phyloP scores from a whole-genome alignment of 169 alveolate species.

The Plasmodium chabaudi region DNA sequence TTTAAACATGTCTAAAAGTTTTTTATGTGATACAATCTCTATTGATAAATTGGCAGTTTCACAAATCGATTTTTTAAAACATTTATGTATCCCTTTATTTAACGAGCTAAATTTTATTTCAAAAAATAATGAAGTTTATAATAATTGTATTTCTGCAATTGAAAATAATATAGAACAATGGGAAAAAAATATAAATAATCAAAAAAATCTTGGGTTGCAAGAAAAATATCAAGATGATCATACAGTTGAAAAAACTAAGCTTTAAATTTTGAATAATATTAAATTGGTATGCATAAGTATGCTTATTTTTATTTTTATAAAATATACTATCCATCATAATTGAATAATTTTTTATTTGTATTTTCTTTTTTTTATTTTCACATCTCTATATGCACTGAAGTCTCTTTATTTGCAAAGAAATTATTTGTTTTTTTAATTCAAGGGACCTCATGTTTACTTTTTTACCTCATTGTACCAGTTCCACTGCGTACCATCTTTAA shows the following conservation, averaged over 20 bases:
- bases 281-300: background rate
- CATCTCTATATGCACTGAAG: background rate
- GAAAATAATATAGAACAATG: constrained; percentile 69
- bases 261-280: constrained; percentile 22
- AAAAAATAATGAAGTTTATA: constrained; percentile 47
- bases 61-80: constrained; percentile 81
- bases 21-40: constrained; percentile 80
- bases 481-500: too few species aligned
- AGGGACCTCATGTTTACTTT: too few species aligned
- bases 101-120: constrained; percentile 42
- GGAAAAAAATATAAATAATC: constrained; percentile 41
- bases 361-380: background rate
- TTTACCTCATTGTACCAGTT: too few species aligned
- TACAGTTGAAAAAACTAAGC: constrained; percentile 25
- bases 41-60: constrained; percentile 79
- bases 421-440: too few species aligned
- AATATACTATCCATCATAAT: background rate
- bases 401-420: too few species aligned
- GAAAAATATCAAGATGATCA: constrained; percentile 47
- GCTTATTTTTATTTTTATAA: background rate
- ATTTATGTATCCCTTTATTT: constrained; percentile 59
- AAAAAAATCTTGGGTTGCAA: constrained; percentile 33
- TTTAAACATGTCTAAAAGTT: constrained; percentile 78
- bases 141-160: constrained; percentile 43
- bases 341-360: background rate